A percentile compares a stretch with the other conserved stretches of the same genome.
Conservation (phyloP, 495 filamentous ascomycete species). For the Penicillium flavigenum region DNA sequence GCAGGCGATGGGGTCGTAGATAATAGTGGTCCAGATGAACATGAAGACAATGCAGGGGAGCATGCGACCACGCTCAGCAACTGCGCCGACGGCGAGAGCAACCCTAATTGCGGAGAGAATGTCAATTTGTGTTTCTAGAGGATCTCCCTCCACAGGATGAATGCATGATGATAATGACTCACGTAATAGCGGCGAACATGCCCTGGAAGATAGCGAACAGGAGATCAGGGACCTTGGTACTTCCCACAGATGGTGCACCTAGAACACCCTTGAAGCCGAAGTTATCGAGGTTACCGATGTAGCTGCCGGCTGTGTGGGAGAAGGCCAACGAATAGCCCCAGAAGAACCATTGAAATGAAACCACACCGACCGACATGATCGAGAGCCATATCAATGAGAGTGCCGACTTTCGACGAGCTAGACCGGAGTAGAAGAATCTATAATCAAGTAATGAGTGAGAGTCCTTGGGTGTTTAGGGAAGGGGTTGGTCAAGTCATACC, state of each 20-base stretch:
- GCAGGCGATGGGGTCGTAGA: slow-evolving; percentile 95
- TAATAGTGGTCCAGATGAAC: slow-evolving; percentile 92
- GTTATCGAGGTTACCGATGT: slow-evolving; percentile 82
- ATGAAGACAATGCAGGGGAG: slow-evolving; percentile 92
- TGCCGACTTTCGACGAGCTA: slow-evolving; percentile 94
- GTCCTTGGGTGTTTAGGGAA: not conserved
- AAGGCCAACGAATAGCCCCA: slow-evolving; percentile 97
- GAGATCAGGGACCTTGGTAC: slow-evolving; percentile 79
- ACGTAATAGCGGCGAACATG: slow-evolving; percentile 96
- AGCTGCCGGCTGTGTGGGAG: slow-evolving; percentile 78
- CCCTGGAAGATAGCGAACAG: slow-evolving; percentile 94
- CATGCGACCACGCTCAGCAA: slow-evolving; percentile 92
- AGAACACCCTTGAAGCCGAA: slow-evolving; percentile 83
- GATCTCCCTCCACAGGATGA: not conserved
- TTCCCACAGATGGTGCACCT: slow-evolving; percentile 77
- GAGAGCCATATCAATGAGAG: slow-evolving; percentile 94
- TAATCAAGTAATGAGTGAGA: slow-evolving; percentile 3
- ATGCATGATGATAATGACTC: slow-evolving; percentile 35
- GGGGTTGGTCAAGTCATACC: slow-evolving; percentile 43
- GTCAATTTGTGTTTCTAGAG: slow-evolving; percentile 9
- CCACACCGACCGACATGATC: slow-evolving; percentile 90
- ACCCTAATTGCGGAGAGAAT: slow-evolving; percentile 50
- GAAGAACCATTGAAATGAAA: slow-evolving; percentile 98
- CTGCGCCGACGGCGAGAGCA: slow-evolving; percentile 86
- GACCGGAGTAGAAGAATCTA: slow-evolving; percentile 96